Evolutionary conservation across 1,284 basidiomycete species (phyloP), one percentile per base, ranked within the genome.

Genomic region (Sporisorium sorghi): DNA sequence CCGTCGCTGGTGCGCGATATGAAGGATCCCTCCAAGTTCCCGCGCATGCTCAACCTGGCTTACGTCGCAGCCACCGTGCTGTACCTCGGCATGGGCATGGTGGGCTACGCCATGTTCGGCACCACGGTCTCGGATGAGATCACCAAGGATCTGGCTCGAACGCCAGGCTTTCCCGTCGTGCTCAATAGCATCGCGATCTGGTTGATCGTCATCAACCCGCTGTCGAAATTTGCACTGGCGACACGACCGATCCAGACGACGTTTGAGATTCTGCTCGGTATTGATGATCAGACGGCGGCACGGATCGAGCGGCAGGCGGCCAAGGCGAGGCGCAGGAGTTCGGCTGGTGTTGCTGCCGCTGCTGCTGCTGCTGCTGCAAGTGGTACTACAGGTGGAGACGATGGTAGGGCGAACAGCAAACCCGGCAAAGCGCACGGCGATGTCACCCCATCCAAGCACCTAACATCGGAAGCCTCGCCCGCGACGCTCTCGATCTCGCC

Each of bases 1-100:
- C 95, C 95, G 7, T 93, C 91, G 10, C 85, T 98, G 15, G 93
- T 92, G 12, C 88, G 90, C 73, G 95, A 98, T 85, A 97, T 98
- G 94, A 86, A 87, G 55, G 89, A 94, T 77, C 94, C 94, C 1
- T 87, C 88, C 42, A 87, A 91, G 70, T 97, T 96, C 81, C 89
- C 92, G 83, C 86, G 85, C 47, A 94, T 95, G 91, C 91, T 93
- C 73, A 89, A 92, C 77, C 89, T 89, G 84, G 93, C 93, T n/a
- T 95, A 94, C 89, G 79, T 88, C n/a, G 88, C 92, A 37, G 91
- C 95, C 1, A 93, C 92, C 0, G 86, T 88, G 33, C 87, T 96
- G 35, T 95, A 95, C 75, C 87, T 90, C 21, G 75, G 91, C 9
- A 92, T 96, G 56, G 95, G 93, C 14, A 90, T 89, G 55, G 90